Conservation (phyloP, 2,329 filamentous ascomycete genomes). For the Geosmithia putterillii region DNA sequence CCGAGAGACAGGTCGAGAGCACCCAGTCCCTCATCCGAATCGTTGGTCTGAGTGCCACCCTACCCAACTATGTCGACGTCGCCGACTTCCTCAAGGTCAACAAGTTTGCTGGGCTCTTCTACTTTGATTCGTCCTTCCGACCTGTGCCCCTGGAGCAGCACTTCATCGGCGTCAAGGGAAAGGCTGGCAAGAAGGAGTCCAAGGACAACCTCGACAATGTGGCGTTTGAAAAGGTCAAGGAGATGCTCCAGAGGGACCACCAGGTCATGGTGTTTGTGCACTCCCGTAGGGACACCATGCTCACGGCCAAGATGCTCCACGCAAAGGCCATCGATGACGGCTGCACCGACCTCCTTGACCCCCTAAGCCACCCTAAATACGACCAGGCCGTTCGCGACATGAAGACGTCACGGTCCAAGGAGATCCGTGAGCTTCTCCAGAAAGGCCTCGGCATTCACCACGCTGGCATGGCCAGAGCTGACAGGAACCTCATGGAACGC, state of each 20-base stretch:
- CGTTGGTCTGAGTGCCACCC: conserved; percentile 83
- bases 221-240: conserved; percentile 85
- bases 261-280: conserved; percentile 99
- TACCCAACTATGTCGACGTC: conserved; percentile 95
- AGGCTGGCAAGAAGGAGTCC: conserved; percentile 66
- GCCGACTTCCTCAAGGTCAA: conserved; percentile 97
- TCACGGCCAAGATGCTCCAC: conserved; percentile 73
- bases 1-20: conserved; percentile 91
- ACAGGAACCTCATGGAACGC: conserved; percentile 90
- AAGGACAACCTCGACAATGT: conserved; percentile 81
- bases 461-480: conserved; percentile 88
- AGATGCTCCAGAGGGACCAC: conserved; percentile 86
- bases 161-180: conserved; percentile 92
- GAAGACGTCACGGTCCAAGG: conserved; percentile 72
- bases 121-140: conserved; percentile 91
- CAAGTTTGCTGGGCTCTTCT: conserved; percentile 82
- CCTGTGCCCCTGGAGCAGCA: conserved; percentile 95
- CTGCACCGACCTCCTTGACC: conserved; percentile 74
- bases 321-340: conserved; percentile 77
- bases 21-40: conserved; percentile 96
- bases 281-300: conserved; percentile 84
- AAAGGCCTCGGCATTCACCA: conserved; percentile 95
- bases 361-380: conserved; percentile 65
- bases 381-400: conserved; percentile 72
- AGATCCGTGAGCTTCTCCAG: conserved; percentile 76